phyloP scores from a whole-genome alignment of 2,329 filamentous ascomycete genomes.

The Aspergillus costaricaensis region DNA sequence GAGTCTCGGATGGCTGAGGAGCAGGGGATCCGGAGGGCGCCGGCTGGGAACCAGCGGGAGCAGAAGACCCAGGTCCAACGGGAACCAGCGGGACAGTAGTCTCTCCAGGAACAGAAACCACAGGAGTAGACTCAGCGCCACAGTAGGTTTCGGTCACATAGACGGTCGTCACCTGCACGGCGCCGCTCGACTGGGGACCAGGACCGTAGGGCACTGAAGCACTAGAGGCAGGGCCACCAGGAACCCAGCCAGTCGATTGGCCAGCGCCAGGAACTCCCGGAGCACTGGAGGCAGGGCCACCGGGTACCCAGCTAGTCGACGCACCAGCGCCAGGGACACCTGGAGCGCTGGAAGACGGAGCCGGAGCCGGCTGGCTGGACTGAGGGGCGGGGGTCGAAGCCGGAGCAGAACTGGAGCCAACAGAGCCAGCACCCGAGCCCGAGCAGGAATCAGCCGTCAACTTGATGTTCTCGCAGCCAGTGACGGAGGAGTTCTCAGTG shows the following conservation, averaged over 20 bases:
- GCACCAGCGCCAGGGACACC: constrained; percentile 12
- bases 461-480: constrained; percentile 36
- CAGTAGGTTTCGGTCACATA: constrained; percentile 8
- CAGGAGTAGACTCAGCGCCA: constrained; percentile 10
- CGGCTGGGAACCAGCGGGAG: constrained; percentile 11
- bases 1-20: not conserved
- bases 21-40: not conserved
- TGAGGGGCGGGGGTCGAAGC: constrained; percentile 10
- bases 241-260: constrained; percentile 10
- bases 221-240: constrained; percentile 10
- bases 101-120: constrained; percentile 5
- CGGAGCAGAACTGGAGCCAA: constrained; percentile 18
- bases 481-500: constrained; percentile 33
- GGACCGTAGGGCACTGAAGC: constrained; percentile 1
- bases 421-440: constrained; percentile 22
- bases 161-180: constrained; percentile 2
- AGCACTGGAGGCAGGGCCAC: constrained; percentile 7
- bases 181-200: not conserved
- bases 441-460: constrained; percentile 43
- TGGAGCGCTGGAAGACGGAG: constrained; percentile 6
- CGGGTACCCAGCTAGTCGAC: constrained; percentile 12
- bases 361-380: not conserved
- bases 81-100: constrained; percentile 12
- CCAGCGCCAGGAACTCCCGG: constrained; percentile 9
- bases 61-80: constrained; percentile 6